Percentiles rank a stretch among this genome's conserved stretches.
Evolutionary conservation across 2,329 filamentous ascomycete species (phyloP).

Genomic region (Trichoderma sp.): DNA sequence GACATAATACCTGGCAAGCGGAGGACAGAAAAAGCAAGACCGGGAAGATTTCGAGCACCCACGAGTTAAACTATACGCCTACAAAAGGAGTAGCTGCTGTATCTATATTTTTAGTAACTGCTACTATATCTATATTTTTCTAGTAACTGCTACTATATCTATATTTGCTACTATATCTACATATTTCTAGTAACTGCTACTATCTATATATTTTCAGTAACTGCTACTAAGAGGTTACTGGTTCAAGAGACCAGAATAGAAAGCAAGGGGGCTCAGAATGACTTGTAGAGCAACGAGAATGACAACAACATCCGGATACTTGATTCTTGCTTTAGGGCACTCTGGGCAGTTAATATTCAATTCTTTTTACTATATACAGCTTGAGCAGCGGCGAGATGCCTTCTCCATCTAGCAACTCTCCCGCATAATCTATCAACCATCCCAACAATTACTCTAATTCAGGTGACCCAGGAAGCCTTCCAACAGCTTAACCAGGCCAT

Average conservation of each 20-base stretch:
- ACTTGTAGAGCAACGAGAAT: background rate
- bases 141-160: background rate
- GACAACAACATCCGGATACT: background rate
- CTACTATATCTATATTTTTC: no score
- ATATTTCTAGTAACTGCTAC: no score
- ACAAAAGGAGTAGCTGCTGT: no score
- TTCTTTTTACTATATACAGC: background rate
- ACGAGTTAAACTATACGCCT: no score
- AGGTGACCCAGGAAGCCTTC: slow-evolving; percentile 50
- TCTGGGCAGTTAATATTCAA: background rate
- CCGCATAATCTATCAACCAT: background rate
- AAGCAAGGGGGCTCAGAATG: background rate
- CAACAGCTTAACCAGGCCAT: slow-evolving; percentile 60
- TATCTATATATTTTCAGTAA: no score
- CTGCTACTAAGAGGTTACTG: background rate
- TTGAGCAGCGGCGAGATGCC: background rate
- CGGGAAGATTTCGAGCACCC: no score
- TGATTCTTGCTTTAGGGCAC: no score
- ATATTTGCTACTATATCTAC: no score
- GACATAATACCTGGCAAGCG: no score
- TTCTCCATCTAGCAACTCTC: background rate
- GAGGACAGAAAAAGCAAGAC: no score
- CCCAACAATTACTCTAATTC: background rate
- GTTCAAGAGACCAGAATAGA: background rate
- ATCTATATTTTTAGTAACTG: no score